Conservation (phyloP, 1,284 basidiomycete genomes). For the Melampsora abietis-canadensis region DNA sequence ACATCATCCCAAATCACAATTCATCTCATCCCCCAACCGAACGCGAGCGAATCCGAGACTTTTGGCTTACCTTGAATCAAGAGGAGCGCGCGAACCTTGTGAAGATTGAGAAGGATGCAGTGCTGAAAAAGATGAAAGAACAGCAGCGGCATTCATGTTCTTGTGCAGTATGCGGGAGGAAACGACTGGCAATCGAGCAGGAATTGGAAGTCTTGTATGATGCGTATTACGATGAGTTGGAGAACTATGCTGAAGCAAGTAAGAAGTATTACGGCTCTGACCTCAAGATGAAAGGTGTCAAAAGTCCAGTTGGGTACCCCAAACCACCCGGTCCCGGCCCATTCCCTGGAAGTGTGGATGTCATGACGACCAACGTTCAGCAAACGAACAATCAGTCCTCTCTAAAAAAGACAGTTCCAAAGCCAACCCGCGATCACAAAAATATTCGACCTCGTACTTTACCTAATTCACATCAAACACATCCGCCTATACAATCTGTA, state of each 20-base stretch:
- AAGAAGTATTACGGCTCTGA: conserved; percentile 66
- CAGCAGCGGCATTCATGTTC: conserved; percentile 93
- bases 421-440: conserved; percentile 49
- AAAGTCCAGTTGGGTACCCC: conserved; percentile 76
- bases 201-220: conserved; percentile 99
- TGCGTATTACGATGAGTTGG: conserved; percentile 99
- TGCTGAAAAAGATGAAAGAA: conserved; percentile 97
- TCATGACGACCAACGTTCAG: conserved; percentile 73
- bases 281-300: conserved; percentile 63
- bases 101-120: conserved; percentile 94
- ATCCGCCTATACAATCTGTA: conserved; percentile 44
- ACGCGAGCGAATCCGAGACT: conserved; percentile 92
- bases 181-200: conserved; percentile 95
- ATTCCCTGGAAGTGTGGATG: conserved; percentile 93
- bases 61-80: conserved; percentile 87
- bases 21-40: conserved; percentile 79
- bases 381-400: conserved; percentile 67
- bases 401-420: conserved; percentile 44
- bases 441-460: conserved; percentile 47
- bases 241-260: conserved; percentile 72
- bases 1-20: conserved; percentile 70
- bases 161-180: conserved; percentile 93
- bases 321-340: conserved; percentile 93
- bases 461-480: conserved; percentile 41
- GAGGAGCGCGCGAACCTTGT: conserved; percentile 84